Conservation (phyloP, 2,329 filamentous ascomycete species). For the Sordariomycetes sp. region DNA sequence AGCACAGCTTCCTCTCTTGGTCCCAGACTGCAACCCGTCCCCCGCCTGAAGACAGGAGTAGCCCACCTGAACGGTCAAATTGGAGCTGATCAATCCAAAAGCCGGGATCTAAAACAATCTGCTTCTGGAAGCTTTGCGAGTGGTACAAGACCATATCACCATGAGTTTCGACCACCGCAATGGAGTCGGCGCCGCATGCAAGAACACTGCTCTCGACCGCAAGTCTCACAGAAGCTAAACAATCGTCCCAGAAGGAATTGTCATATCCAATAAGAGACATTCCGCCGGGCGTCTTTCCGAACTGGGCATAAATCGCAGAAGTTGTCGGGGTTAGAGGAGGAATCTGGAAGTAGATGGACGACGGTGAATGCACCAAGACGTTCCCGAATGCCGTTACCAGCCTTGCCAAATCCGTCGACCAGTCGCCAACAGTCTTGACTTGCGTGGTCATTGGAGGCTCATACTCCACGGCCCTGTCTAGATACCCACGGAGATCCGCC, state of each 20-base stretch:
- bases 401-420: conserved; percentile 16
- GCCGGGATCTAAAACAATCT: neutral
- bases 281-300: conserved; percentile 7
- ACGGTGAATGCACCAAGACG: conserved; percentile 14
- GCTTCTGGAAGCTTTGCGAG: neutral
- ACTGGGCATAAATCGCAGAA: conserved; percentile 9
- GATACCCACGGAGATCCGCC: conserved; percentile 3
- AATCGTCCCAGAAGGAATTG: neutral
- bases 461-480: neutral
- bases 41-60: neutral
- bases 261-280: conserved; percentile 2
- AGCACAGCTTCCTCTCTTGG: neutral
- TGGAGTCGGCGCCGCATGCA: neutral
- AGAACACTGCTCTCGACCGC: neutral
- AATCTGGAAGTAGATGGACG: conserved; percentile 21
- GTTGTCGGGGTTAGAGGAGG: conserved; percentile 20
- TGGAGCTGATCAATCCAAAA: neutral
- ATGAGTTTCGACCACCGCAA: neutral
- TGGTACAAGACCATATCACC: neutral
- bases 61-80: neutral
- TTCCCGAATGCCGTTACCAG: conserved; percentile 20
- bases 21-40: neutral
- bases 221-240: neutral
- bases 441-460: too few relatives aligned
- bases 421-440: neutral